These are phyloP conservation scores for Trametopsis cervina DNA, from an alignment of 768 basidiomycete genomes.

Conservation along the genomic window DNA sequence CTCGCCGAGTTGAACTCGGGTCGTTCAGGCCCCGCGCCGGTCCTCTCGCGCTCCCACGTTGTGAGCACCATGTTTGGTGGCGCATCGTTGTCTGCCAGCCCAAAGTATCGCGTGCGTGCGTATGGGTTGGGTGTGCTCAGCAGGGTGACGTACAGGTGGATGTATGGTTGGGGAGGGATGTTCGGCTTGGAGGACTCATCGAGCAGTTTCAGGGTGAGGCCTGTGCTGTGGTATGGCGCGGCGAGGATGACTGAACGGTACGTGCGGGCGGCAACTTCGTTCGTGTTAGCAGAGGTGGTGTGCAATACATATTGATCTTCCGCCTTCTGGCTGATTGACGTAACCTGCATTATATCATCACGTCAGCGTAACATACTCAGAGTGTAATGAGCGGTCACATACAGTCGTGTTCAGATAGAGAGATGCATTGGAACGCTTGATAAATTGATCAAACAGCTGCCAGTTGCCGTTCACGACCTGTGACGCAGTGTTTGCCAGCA, in stretches of 20 bases:
- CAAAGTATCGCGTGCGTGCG: slow-evolving; percentile 66
- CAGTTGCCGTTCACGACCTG: slow-evolving; percentile 76
- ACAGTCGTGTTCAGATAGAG: slow-evolving; percentile 69
- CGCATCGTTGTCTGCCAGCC: slow-evolving; percentile 33
- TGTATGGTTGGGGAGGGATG: slow-evolving; percentile 69
- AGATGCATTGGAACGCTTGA: slow-evolving; percentile 61
- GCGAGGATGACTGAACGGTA: slow-evolving; percentile 82
- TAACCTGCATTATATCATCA: too few species aligned
- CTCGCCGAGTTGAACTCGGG: slow-evolving; percentile 86
- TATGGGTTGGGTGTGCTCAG: slow-evolving; percentile 67
- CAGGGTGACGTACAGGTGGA: slow-evolving; percentile 83
- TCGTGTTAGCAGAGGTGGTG: slow-evolving; percentile 27
- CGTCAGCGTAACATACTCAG: not conserved
- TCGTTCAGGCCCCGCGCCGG: slow-evolving; percentile 26
- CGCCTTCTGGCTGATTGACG: slow-evolving; percentile 35
- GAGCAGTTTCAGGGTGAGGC: slow-evolving; percentile 45
- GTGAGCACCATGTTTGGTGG: slow-evolving; percentile 69
- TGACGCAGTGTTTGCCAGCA: slow-evolving; percentile 65
- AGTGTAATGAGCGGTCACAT: not conserved
- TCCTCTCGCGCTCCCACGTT: slow-evolving; percentile 51
- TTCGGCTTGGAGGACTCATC: slow-evolving; percentile 20
- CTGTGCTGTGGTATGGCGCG: slow-evolving; percentile 72
- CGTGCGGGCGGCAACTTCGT: not conserved
- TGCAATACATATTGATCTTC: slow-evolving; percentile 42
- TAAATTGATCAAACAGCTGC: slow-evolving; percentile 77